These are phyloP conservation scores for Elaeis oleifera DNA, from an alignment of 202 grass and related monocot species.

Conservation along the genomic window DNA sequence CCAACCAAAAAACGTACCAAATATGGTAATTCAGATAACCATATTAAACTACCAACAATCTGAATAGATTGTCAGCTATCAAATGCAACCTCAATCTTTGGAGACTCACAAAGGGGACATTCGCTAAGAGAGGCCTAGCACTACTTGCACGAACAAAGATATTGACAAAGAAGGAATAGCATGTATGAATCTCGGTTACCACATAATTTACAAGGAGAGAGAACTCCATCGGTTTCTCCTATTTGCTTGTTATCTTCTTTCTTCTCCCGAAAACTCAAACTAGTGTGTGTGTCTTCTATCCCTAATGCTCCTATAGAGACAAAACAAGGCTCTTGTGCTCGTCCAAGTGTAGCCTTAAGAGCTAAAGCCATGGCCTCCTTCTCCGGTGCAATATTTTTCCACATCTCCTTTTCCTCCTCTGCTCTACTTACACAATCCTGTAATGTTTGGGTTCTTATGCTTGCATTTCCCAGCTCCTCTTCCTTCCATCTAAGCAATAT, in stretches of 20 bases:
- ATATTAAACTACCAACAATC: no score
- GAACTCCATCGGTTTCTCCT: background rate
- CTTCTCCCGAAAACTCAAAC: background rate
- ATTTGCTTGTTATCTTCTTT: background rate
- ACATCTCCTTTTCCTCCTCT: background rate
- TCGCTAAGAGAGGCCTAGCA: background rate
- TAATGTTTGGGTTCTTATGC: slow-evolving; percentile 1
- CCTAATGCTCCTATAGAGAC: no score
- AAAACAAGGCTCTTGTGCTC: background rate
- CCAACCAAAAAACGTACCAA: no score
- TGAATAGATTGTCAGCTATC: no score
- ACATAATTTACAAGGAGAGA: background rate
- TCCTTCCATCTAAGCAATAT: slow-evolving; percentile 3
- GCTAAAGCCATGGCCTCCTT: background rate
- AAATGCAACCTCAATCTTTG: no score
- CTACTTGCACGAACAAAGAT: slow-evolving; percentile 1
- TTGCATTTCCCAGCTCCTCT: background rate
- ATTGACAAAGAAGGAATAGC: background rate
- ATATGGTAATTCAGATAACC: no score
- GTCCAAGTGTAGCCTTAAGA: background rate
- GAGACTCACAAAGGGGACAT: background rate
- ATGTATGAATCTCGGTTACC: background rate
- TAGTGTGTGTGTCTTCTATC: no score
- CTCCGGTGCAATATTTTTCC: background rate
- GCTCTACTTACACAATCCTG: background rate